Conservation (phyloP, 768 basidiomycete species). For the Termitomyces sp. region DNA sequence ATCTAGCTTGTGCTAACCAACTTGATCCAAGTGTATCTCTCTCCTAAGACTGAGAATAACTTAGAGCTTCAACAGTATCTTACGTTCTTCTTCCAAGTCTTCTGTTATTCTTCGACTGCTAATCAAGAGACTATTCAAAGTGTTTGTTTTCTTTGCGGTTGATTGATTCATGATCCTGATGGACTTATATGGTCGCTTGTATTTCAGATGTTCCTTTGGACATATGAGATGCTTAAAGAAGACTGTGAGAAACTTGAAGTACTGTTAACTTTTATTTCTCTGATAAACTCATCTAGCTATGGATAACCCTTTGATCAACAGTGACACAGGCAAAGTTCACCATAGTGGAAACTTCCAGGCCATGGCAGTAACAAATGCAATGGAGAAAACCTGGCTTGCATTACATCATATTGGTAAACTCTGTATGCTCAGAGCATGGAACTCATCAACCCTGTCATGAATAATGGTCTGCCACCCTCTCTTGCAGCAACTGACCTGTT, state of each 20-base stretch:
- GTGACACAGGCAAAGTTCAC: slow-evolving; percentile 61
- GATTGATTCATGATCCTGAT: background rate
- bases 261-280: background rate
- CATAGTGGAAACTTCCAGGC: slow-evolving; percentile 90
- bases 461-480: slow-evolving; percentile 73
- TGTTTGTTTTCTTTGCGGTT: slow-evolving; percentile 32
- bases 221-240: slow-evolving; percentile 48
- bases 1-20: slow-evolving; percentile 30
- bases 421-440: slow-evolving; percentile 71
- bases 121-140: slow-evolving; percentile 76
- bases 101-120: slow-evolving; percentile 71
- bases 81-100: slow-evolving; percentile 82
- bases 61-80: slow-evolving; percentile 84
- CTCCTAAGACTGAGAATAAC: slow-evolving; percentile 77
- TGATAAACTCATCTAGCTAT: slow-evolving; percentile 49
- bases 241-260: slow-evolving; percentile 48
- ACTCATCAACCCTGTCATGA: slow-evolving; percentile 77
- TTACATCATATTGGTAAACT: slow-evolving; percentile 71
- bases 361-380: slow-evolving; percentile 72
- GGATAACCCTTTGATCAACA: slow-evolving; percentile 79
- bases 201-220: slow-evolving; percentile 51
- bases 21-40: slow-evolving; percentile 60
- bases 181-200: background rate
- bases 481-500: slow-evolving; percentile 73
- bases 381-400: slow-evolving; percentile 83